Evolutionary conservation across 345 rosid species (phyloP), one percentile per base, ranked within the genome.

Genomic region (Camelina hispida): DNA sequence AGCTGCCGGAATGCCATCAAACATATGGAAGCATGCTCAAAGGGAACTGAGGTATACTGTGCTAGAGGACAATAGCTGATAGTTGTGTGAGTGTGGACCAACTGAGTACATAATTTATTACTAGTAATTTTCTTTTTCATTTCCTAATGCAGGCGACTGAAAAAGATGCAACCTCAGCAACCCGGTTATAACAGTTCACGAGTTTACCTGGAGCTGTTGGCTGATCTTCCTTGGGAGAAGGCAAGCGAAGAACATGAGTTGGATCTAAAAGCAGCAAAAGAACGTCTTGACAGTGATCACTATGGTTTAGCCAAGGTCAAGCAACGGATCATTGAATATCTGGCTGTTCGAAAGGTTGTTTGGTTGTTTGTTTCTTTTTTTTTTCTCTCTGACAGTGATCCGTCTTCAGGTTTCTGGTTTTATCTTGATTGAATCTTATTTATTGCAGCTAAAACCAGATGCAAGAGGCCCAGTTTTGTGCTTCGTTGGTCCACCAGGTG

Each of bases 161-260:
- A 92, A 77, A 95, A 95, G 85, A 92, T 95, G 99, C 99, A 89
- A 81, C 99, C 99, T 48, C 99, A 95, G 79, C 99, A 95, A 83
- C 99, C 99, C 76, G 99, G 99, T 25, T 92, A 95, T 81, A 95
- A 80, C 81, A 95, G 99, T 81, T 95, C 97, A 82, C 90, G 89
- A 60, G 93, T 85, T 71, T 95, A 95, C 82, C 86, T 95, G 81
- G 99, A 95, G 83, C 90, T 95, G 78, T 88, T 95, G 83, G 97
- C 97, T 69, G 99, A 92, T 84, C 87, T 95, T 56, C 99, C 99
- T 30, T 95, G 99, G 99, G 84, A 95, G 78, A 92, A 85, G 75
- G 90, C 93, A 38, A 92, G 90, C 62, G 96, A 90, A 76, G 97
- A 95, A 80, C 86, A 23, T 70, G 97, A 92, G 75, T 76, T 89